These are phyloP conservation scores for Tetradesmus obliquus DNA, from an alignment of 139 green algal species.

Conservation along the genomic window DNA sequence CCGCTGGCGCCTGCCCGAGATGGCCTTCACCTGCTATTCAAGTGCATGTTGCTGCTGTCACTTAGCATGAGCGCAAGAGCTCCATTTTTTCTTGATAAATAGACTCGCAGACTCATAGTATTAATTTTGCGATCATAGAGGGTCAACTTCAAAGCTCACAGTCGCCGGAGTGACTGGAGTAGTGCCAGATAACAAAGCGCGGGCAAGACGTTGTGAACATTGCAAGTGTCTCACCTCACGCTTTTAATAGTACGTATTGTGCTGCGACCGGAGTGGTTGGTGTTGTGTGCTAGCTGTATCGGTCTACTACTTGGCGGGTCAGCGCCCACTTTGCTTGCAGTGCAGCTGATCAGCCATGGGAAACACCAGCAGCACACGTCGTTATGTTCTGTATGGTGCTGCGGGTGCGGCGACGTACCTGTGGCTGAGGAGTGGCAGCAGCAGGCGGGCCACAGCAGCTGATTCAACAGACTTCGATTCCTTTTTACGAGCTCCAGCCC, in stretches of 20 bases:
- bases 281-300: not conserved
- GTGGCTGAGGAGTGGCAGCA: conserved; percentile 19
- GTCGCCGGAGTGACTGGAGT: not conserved
- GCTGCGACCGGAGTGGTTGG: not conserved
- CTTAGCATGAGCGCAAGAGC: not conserved
- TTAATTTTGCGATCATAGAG: not conserved
- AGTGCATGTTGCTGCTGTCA: not conserved
- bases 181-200: not conserved
- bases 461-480: conserved; percentile 41
- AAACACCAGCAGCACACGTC: not conserved
- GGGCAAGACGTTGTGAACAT: not conserved
- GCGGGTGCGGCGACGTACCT: not conserved
- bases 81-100: too few relatives aligned
- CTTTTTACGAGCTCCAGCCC: conserved; percentile 26
- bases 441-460: not conserved
- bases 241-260: not conserved
- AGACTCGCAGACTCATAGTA: too few relatives aligned
- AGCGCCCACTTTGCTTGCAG: not conserved
- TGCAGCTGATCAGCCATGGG: not conserved
- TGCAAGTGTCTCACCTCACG: not conserved
- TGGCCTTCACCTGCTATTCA: not conserved
- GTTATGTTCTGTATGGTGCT: not conserved
- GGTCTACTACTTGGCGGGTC: not conserved
- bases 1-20: not conserved
- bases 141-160: not conserved